phyloP scores from a whole-genome alignment of 1,284 basidiomycete genomes.

The Melampsora larici-populina region DNA sequence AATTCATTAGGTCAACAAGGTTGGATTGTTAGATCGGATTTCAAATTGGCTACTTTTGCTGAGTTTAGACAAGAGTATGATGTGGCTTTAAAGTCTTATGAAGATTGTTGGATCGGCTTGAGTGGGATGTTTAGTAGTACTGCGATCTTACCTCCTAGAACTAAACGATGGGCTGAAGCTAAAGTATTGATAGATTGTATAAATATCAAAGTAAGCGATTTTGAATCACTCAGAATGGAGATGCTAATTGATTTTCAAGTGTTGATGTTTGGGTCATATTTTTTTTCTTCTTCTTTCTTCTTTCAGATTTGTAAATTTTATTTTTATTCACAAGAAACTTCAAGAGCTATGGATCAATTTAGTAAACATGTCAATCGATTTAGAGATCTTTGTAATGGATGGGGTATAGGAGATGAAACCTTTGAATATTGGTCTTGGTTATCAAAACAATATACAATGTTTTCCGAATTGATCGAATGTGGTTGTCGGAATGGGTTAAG shows the following conservation, averaged over 20 bases:
- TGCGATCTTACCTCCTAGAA: conserved; percentile 78
- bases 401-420: conserved; percentile 95
- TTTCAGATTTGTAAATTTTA: conserved; percentile 78
- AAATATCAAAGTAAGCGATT: conserved; percentile 68
- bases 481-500: conserved; percentile 63
- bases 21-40: conserved; percentile 94
- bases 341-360: conserved; percentile 73
- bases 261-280: neutral
- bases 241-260: neutral
- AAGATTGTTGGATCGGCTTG: conserved; percentile 78
- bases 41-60: conserved; percentile 92
- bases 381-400: conserved; percentile 78
- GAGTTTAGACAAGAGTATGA: conserved; percentile 88
- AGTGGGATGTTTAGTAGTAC: conserved; percentile 82
- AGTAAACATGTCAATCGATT: conserved; percentile 79
- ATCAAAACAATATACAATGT: conserved; percentile 81
- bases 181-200: conserved; percentile 92
- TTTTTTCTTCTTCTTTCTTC: conserved; percentile 12
- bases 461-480: conserved; percentile 81
- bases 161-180: conserved; percentile 96
- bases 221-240: too few species aligned
- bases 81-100: conserved; percentile 80
- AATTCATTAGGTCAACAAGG: conserved; percentile 75
- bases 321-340: conserved; percentile 78
- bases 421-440: conserved; percentile 98